Percentiles rank a stretch among this genome's conserved stretches.
These are phyloP conservation scores for Pseudoturritis turrita DNA, from an alignment of 345 rosid genomes.

Conservation along the genomic window DNA sequence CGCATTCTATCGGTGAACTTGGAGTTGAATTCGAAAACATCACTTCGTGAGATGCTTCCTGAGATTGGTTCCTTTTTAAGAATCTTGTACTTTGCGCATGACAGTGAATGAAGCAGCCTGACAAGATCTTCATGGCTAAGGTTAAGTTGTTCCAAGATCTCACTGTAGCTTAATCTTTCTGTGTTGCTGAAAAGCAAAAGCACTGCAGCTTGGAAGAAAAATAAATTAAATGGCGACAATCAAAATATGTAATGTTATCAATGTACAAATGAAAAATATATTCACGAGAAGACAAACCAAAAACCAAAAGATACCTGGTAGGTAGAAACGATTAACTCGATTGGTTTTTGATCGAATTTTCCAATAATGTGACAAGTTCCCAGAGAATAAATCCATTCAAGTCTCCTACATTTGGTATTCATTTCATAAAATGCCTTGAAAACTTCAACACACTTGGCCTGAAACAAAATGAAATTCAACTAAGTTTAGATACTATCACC, in stretches of 20 bases:
- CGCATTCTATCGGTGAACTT: constrained; percentile 73
- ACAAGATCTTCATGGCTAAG: constrained; percentile 68
- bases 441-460: constrained; percentile 45
- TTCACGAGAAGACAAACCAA: background rate
- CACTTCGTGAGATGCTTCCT: constrained; percentile 41
- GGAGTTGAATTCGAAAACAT: constrained; percentile 57
- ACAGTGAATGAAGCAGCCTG: constrained; percentile 71
- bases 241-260: too few species aligned
- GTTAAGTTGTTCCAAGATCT: constrained; percentile 71
- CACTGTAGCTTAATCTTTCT: constrained; percentile 60
- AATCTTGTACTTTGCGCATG: constrained; percentile 68
- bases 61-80: constrained; percentile 56
- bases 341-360: constrained; percentile 38
- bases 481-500: background rate
- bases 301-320: constrained; percentile 40
- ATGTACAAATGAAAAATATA: too few species aligned
- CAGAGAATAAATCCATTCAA: constrained; percentile 53
- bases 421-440: constrained; percentile 41
- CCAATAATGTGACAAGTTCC: constrained; percentile 52
- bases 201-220: constrained; percentile 39
- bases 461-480: background rate
- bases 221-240: too few species aligned
- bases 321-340: constrained; percentile 48
- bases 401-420: constrained; percentile 40
- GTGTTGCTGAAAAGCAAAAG: constrained; percentile 69